Evolutionary conservation across 1,284 basidiomycete genomes (phyloP).

Genomic region (Heterobasidion parviporum): DNA sequence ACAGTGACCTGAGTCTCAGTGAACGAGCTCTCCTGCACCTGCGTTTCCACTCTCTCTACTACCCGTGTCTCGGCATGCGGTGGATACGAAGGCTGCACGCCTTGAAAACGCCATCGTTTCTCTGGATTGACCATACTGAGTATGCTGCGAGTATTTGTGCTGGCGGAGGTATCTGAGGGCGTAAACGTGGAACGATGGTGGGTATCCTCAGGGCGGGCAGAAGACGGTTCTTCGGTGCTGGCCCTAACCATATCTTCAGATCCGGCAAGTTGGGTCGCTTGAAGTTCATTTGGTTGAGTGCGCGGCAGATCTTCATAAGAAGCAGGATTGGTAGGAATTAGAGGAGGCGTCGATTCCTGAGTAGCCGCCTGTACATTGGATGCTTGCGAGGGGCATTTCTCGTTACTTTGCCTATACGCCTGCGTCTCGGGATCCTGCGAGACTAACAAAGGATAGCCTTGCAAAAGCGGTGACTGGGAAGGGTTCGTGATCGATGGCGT

Average conservation of each 20-base stretch:
- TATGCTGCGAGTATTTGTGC: constrained; percentile 4
- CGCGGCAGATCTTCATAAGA: neutral
- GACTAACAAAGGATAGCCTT: neutral
- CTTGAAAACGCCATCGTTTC: neutral
- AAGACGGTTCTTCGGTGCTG: no score
- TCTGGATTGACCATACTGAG: neutral
- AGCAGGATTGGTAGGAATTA: neutral
- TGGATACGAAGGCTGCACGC: neutral
- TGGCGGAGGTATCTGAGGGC: neutral
- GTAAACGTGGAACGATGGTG: neutral
- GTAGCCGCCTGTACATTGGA: neutral
- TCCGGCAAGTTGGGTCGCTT: constrained; percentile 10
- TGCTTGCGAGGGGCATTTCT: neutral
- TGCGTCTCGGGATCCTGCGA: neutral
- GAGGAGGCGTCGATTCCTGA: neutral
- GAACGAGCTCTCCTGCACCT: neutral
- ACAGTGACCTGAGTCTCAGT: neutral
- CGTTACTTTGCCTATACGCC: neutral
- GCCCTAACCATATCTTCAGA: neutral
- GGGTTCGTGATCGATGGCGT: constrained; percentile 32
- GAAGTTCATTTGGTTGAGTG: constrained; percentile 12
- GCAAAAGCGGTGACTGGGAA: constrained; percentile 8
- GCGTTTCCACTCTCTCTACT: neutral
- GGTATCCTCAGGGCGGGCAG: no score
- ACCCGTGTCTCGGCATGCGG: neutral